A percentile compares a stretch with the other conserved stretches of the same genome.
Conservation (phyloP, 116 monocot species). For the Thalassia testudinum region DNA sequence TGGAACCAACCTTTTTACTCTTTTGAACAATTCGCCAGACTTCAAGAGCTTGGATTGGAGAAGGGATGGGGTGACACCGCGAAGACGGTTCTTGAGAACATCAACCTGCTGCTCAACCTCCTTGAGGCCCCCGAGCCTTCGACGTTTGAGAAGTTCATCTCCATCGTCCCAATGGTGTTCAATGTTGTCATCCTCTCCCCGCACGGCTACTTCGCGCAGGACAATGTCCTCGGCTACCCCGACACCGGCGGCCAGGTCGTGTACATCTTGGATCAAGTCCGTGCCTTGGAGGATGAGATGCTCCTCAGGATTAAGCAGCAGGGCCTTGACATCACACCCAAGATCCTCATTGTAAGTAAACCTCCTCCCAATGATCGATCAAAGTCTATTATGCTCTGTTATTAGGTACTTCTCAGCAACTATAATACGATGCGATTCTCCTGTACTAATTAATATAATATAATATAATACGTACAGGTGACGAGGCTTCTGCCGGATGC, state of each 20-base stretch:
- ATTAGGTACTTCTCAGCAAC: too few species aligned
- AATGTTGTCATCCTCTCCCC: conserved; percentile 79
- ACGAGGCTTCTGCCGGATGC: conserved; percentile 80
- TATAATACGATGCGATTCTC: too few species aligned
- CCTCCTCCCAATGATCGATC: conserved; percentile 64
- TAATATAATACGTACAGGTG: too few species aligned
- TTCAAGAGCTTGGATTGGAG: conserved; percentile 72
- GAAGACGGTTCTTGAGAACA: conserved; percentile 26
- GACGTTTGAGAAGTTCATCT: conserved; percentile 60
- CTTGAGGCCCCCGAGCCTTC: conserved; percentile 79
- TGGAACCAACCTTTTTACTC: too few species aligned
- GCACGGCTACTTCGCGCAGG: conserved; percentile 84
- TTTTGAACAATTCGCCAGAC: too few species aligned
- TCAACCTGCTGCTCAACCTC: conserved; percentile 63
- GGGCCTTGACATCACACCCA: conserved; percentile 63
- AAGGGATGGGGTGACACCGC: conserved; percentile 76
- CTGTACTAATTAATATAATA: too few species aligned
- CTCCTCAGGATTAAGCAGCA: conserved; percentile 73
- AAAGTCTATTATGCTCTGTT: too few species aligned
- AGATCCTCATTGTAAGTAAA: conserved; percentile 40
- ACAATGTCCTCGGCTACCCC: conserved; percentile 74
- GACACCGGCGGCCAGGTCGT: conserved; percentile 92
- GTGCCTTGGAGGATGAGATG: conserved; percentile 76
- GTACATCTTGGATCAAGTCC: conserved; percentile 90
- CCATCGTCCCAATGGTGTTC: conserved; percentile 61